These are phyloP conservation scores for Yarrowia sp. DNA, from an alignment of 805 yeast genomes.

Conservation along the genomic window DNA sequence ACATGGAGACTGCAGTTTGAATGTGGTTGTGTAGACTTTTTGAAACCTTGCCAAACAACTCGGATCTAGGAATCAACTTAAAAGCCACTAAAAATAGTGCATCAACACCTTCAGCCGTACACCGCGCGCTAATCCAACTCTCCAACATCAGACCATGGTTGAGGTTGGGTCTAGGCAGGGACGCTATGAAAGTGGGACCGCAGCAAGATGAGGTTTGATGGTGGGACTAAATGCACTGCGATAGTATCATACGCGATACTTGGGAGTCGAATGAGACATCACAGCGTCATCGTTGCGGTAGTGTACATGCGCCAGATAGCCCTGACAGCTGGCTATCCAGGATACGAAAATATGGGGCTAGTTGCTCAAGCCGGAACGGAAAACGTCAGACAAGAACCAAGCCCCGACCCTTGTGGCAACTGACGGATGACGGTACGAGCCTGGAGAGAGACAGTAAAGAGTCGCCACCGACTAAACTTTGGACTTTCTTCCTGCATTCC, in stretches of 20 bases:
- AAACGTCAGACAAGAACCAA: not conserved
- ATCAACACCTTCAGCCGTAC: constrained; percentile 10
- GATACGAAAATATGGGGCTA: not conserved
- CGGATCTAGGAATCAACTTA: constrained; percentile 13
- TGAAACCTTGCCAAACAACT: constrained; percentile 14
- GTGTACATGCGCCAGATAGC: too few relatives aligned
- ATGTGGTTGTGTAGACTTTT: not conserved
- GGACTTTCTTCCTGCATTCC: constrained; percentile 14
- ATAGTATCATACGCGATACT: too few relatives aligned
- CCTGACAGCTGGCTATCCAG: not conserved
- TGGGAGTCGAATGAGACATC: too few relatives aligned
- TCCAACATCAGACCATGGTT: constrained; percentile 15
- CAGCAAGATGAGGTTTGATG: not conserved
- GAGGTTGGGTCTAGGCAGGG: not conserved
- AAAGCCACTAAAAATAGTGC: constrained; percentile 11
- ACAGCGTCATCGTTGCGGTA: too few relatives aligned
- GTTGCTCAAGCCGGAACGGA: not conserved
- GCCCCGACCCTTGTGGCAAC: constrained; percentile 1
- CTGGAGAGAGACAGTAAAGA: not conserved
- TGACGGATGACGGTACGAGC: not conserved
- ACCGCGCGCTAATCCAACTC: not conserved
- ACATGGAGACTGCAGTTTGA: not conserved
- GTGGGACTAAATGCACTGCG: too few relatives aligned
- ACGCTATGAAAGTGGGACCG: not conserved
- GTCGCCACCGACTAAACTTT: constrained; percentile 23